Evolutionary conservation across 2,329 filamentous ascomycete genomes (phyloP).

Genomic region (Neocatenulostroma microsporum): DNA sequence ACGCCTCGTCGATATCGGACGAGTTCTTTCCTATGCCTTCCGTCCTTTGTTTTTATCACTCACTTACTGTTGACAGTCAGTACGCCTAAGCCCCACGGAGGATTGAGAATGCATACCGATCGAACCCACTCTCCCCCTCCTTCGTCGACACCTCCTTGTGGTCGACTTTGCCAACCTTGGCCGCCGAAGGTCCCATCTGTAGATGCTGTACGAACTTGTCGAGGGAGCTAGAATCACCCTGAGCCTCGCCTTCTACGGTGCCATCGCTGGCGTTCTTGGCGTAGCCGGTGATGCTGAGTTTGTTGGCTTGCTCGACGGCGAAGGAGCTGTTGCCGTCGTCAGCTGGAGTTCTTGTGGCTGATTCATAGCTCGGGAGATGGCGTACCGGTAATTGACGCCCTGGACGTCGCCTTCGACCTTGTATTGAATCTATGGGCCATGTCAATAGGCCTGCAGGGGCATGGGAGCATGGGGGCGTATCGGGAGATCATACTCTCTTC

Average conservation of each 20-base stretch:
- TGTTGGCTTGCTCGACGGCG: slow-evolving; percentile 38
- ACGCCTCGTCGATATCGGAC: too few relatives aligned
- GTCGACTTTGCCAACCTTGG: slow-evolving; percentile 67
- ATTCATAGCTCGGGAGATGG: too few relatives aligned
- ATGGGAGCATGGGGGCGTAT: slow-evolving; percentile 2
- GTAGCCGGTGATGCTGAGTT: slow-evolving; percentile 38
- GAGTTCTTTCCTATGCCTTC: too few relatives aligned
- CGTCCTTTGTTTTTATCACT: too few relatives aligned
- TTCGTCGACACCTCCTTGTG: slow-evolving; percentile 58
- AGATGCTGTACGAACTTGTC: slow-evolving; percentile 66
- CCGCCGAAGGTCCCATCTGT: slow-evolving; percentile 62
- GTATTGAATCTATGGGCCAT: slow-evolving; percentile 37
- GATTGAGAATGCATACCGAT: too few relatives aligned
- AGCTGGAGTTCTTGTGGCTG: too few relatives aligned
- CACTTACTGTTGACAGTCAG: too few relatives aligned
- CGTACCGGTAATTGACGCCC: slow-evolving; percentile 45
- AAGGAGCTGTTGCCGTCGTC: slow-evolving; percentile 27
- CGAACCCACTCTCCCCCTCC: slow-evolving; percentile 61
- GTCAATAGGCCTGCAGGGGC: too few relatives aligned
- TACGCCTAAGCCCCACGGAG: too few relatives aligned
- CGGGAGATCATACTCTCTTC: slow-evolving; percentile 20
- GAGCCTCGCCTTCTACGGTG: slow-evolving; percentile 71
- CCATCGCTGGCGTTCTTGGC: slow-evolving; percentile 42
- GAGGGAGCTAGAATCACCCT: slow-evolving; percentile 61
- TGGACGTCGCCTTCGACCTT: slow-evolving; percentile 42